Evolutionary conservation across 345 rosid genomes (phyloP).

Genomic region (Gossypium longicalyx): DNA sequence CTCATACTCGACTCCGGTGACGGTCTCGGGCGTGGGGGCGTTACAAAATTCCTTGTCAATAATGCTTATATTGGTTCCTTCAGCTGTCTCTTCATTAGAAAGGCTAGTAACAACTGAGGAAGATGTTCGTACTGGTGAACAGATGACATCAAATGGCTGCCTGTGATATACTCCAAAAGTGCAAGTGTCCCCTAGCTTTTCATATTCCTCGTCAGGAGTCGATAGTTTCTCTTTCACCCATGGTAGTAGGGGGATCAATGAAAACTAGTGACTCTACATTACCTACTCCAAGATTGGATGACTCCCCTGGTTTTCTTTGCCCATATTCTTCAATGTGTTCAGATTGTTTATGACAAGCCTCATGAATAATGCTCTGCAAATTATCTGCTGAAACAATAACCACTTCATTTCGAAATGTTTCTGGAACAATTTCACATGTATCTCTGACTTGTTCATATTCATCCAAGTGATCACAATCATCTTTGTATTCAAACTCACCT

Average conservation of each 20-base stretch:
- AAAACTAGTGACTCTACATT: background rate
- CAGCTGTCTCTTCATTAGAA: no score
- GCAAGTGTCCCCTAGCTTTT: background rate
- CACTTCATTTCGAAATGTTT: background rate
- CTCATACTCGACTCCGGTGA: no score
- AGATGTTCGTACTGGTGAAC: no score
- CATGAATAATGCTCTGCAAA: background rate
- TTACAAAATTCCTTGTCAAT: no score
- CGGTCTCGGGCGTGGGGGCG: no score
- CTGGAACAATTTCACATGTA: conserved; percentile 3
- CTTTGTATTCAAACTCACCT: no score
- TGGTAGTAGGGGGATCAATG: background rate
- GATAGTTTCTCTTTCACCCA: background rate
- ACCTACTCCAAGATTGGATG: background rate
- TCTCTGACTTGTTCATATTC: conserved; percentile 5
- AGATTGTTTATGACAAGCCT: background rate
- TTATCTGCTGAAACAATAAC: conserved; percentile 6
- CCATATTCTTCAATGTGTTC: conserved; percentile 2
- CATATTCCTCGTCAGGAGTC: background rate
- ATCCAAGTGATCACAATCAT: conserved; percentile 19
- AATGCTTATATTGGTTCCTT: no score
- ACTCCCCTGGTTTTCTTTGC: background rate
- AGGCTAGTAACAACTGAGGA: no score
- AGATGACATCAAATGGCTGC: no score
- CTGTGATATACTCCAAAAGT: no score